These are phyloP conservation scores for Podila clonocystis DNA, from an alignment of 192 early-diverging fungal species.

Conservation along the genomic window DNA sequence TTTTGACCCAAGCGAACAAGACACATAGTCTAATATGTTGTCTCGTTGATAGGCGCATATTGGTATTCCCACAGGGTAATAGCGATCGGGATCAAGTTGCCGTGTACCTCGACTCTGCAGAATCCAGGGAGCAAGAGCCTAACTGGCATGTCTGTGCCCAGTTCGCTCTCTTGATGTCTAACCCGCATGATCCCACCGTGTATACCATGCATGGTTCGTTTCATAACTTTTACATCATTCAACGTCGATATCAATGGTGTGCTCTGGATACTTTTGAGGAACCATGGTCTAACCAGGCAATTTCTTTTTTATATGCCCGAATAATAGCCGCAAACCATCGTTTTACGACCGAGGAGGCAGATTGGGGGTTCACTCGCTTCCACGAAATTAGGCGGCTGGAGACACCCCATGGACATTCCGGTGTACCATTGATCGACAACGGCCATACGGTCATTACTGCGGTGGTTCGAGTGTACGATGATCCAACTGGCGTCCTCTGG, in stretches of 20 bases:
- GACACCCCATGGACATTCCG: slow-evolving; percentile 41
- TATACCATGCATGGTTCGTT: slow-evolving; percentile 58
- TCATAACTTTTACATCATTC: not conserved
- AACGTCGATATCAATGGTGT: not conserved
- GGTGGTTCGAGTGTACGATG: slow-evolving; percentile 81
- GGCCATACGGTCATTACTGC: slow-evolving; percentile 73
- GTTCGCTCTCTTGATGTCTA: slow-evolving; percentile 83
- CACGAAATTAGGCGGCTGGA: slow-evolving; percentile 62
- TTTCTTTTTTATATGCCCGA: not conserved
- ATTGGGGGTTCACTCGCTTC: slow-evolving; percentile 97
- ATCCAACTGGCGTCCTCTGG: slow-evolving; percentile 94
- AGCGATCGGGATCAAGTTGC: slow-evolving; percentile 73
- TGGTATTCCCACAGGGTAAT: slow-evolving; percentile 94
- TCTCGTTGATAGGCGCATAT: slow-evolving; percentile 72
- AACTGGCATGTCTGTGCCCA: slow-evolving; percentile 88
- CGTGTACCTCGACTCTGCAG: slow-evolving; percentile 88
- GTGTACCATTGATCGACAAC: slow-evolving; percentile 73
- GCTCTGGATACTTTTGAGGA: too few relatives aligned
- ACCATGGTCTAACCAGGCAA: not conserved
- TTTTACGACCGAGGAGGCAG: slow-evolving; percentile 81
- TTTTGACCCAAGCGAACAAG: not conserved
- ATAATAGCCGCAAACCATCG: slow-evolving; percentile 76
- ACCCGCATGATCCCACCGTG: slow-evolving; percentile 71
- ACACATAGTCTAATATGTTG: not conserved
- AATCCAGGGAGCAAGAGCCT: slow-evolving; percentile 64